Percentiles rank a stretch among this genome's conserved stretches.
Evolutionary conservation across 495 filamentous ascomycete genomes (phyloP).

Genomic region (Lophiostoma macrostomum): DNA sequence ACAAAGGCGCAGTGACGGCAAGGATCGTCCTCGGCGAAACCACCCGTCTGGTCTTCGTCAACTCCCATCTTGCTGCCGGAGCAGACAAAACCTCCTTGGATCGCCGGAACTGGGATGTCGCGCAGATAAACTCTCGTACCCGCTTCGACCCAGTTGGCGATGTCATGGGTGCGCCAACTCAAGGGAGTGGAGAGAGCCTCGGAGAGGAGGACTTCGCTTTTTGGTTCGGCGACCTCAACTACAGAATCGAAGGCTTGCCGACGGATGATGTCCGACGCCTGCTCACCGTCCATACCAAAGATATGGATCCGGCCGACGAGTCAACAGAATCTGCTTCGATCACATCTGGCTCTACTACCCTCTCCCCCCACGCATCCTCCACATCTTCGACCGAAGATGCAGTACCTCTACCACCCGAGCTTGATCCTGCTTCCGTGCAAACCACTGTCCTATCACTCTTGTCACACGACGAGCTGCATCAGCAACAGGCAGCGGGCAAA

Average conservation of each 20-base stretch:
- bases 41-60: slow-evolving; percentile 81
- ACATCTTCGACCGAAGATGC: neutral
- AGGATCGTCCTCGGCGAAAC: slow-evolving; percentile 87
- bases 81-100: slow-evolving; percentile 73
- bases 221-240: slow-evolving; percentile 97
- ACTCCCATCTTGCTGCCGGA: slow-evolving; percentile 86
- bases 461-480: slow-evolving; percentile 82
- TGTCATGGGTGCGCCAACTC: slow-evolving; percentile 49
- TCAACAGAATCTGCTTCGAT: neutral
- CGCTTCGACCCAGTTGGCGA: slow-evolving; percentile 69
- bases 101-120: slow-evolving; percentile 83
- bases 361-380: neutral
- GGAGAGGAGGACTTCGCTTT: slow-evolving; percentile 90
- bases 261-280: slow-evolving; percentile 86
- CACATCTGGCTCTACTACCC: neutral
- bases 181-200: slow-evolving; percentile 61
- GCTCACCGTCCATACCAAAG: slow-evolving; percentile 74
- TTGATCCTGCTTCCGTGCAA: slow-evolving; percentile 67
- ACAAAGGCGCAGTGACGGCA: slow-evolving; percentile 85
- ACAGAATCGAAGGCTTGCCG: slow-evolving; percentile 81
- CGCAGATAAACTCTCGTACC: slow-evolving; percentile 69
- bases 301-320: slow-evolving; percentile 54
- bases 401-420: slow-evolving; percentile 32
- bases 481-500: slow-evolving; percentile 68
- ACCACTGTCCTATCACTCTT: slow-evolving; percentile 82